Evolutionary conservation across 2,329 filamentous ascomycete genomes (phyloP).

Genomic region (Thielaviopsis cerberus): DNA sequence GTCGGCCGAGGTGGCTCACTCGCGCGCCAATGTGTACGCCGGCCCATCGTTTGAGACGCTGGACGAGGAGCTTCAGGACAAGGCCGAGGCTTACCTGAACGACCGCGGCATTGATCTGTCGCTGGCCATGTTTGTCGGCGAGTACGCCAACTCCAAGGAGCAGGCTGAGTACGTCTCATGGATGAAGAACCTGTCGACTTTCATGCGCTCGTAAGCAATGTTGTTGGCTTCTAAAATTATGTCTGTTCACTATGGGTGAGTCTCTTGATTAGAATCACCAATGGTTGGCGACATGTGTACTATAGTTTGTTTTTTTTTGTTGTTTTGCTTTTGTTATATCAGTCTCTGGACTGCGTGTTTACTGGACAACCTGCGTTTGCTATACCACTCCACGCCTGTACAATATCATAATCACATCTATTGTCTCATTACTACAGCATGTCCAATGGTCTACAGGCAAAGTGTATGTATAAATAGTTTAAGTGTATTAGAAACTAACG

Average conservation of each 20-base stretch:
- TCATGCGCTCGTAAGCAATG: constrained; percentile 32
- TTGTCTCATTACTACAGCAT: neutral
- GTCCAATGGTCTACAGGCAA: neutral
- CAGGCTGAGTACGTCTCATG: constrained; percentile 89
- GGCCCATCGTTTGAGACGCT: constrained; percentile 86
- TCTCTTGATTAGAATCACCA: neutral
- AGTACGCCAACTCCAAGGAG: constrained; percentile 97
- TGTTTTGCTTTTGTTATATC: neutral
- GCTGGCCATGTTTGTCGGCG: constrained; percentile 76
- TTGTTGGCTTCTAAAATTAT: neutral
- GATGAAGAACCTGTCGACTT: constrained; percentile 72
- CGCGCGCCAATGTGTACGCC: constrained; percentile 61
- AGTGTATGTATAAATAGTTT: neutral
- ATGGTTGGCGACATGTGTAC: constrained; percentile 2
- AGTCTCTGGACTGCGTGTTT: neutral
- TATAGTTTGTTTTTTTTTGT: neutral
- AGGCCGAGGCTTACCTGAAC: constrained; percentile 85
- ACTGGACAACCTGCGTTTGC: neutral
- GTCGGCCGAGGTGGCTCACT: constrained; percentile 58
- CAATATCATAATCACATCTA: neutral
- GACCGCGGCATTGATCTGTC: constrained; percentile 79
- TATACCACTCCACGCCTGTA: neutral
- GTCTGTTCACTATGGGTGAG: neutral
- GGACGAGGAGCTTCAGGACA: constrained; percentile 83
- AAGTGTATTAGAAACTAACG: neutral